Percentiles rank a stretch among this genome's conserved stretches.
phyloP scores from a whole-genome alignment of 1,139 yeast species.

The Torulaspora globosa region DNA sequence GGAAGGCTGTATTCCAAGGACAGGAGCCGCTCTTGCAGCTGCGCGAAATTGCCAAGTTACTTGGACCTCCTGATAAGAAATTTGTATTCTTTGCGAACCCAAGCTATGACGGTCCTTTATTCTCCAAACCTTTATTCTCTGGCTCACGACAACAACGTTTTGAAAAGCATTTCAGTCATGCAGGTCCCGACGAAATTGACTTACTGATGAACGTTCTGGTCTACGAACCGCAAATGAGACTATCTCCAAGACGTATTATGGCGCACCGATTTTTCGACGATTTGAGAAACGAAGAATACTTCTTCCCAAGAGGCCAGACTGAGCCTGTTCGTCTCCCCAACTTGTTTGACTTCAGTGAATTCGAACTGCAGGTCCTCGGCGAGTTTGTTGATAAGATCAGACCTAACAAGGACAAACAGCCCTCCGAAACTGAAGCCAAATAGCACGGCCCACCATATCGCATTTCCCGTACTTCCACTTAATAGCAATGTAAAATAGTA shows the following conservation, averaged over 20 bases:
- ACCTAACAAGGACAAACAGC: slow-evolving; percentile 20
- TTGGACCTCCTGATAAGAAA: slow-evolving; percentile 70
- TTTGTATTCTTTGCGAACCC: slow-evolving; percentile 73
- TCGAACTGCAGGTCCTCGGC: slow-evolving; percentile 42
- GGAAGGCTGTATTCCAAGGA: slow-evolving; percentile 79
- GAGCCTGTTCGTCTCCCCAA: slow-evolving; percentile 40
- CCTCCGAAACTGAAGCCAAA: slow-evolving; percentile 3
- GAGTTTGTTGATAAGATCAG: slow-evolving; percentile 34
- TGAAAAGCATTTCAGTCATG: slow-evolving; percentile 63
- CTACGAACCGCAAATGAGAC: slow-evolving; percentile 66
- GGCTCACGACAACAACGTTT: slow-evolving; percentile 59
- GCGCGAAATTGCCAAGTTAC: slow-evolving; percentile 68
- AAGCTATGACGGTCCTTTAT: slow-evolving; percentile 68
- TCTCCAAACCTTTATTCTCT: slow-evolving; percentile 60
- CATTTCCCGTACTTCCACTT: slow-evolving; percentile 6
- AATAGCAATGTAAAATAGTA: slow-evolving; percentile 15
- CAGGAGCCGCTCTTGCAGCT: slow-evolving; percentile 69
- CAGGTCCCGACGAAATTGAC: slow-evolving; percentile 68
- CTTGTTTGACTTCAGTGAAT: slow-evolving; percentile 41
- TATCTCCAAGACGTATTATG: slow-evolving; percentile 61
- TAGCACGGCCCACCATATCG: slow-evolving; percentile 3
- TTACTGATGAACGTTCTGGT: slow-evolving; percentile 64
- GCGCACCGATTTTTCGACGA: slow-evolving; percentile 72
- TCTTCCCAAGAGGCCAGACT: slow-evolving; percentile 51
- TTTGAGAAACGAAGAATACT: slow-evolving; percentile 52